Conservation (phyloP, 1,139 yeast genomes). For the Pichia sp. region DNA sequence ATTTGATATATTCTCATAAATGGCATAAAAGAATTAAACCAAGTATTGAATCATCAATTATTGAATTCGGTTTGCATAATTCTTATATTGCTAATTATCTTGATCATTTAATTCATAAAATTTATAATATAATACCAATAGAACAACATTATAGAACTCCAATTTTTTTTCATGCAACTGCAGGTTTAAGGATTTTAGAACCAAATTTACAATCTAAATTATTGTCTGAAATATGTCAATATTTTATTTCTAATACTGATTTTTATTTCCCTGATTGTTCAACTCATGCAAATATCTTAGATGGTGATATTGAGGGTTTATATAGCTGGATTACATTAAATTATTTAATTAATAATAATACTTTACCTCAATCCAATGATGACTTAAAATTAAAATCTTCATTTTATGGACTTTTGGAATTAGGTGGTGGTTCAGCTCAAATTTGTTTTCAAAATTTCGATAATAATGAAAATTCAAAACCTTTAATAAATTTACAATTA, state of each 20-base stretch:
- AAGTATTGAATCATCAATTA: slow-evolving; percentile 52
- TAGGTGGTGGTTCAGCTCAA: slow-evolving; percentile 90
- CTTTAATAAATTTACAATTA: slow-evolving; percentile 49
- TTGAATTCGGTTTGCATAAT: slow-evolving; percentile 28
- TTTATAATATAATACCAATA: slow-evolving; percentile 55
- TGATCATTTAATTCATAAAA: slow-evolving; percentile 46
- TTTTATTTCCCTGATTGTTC: slow-evolving; percentile 55
- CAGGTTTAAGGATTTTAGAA: slow-evolving; percentile 66
- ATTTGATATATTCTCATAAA: slow-evolving; percentile 38
- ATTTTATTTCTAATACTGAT: slow-evolving; percentile 44
- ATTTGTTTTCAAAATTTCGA: slow-evolving; percentile 58
- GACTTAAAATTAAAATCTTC: too few species aligned
- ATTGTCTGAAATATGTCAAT: slow-evolving; percentile 49
- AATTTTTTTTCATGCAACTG: slow-evolving; percentile 71
- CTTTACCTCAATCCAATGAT: too few species aligned
- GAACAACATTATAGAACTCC: slow-evolving; percentile 71
- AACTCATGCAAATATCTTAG: slow-evolving; percentile 60
- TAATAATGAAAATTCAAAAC: slow-evolving; percentile 41
- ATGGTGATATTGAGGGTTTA: slow-evolving; percentile 74
- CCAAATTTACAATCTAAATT: slow-evolving; percentile 49
- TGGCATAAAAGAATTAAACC: slow-evolving; percentile 64
- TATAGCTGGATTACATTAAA: slow-evolving; percentile 81
- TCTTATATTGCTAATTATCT: slow-evolving; percentile 61
- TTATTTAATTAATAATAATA: slow-evolving; percentile 53
- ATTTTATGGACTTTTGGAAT: slow-evolving; percentile 68